Evolutionary conservation across 225 moss, liverwort and hornwort species (phyloP), one percentile per base, ranked within the genome.

Genomic region (Thuidium tamariscinum): DNA sequence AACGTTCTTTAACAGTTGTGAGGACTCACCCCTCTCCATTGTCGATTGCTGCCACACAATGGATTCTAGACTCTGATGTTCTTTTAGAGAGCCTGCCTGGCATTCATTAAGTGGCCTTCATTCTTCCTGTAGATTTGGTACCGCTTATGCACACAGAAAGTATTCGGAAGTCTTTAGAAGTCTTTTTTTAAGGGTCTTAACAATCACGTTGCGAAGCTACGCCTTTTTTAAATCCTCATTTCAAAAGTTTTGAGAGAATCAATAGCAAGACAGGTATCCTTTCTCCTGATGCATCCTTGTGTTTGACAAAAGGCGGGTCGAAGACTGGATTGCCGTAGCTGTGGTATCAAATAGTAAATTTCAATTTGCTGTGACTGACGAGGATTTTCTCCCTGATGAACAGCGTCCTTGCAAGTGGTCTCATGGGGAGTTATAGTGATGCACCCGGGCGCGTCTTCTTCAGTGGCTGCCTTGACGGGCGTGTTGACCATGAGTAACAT

Each of bases 391-490:
- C 46, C 55, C n/a, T 79, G 48, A 67, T 82, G 83, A 62, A 11
- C 95, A 97, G 97, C 92, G 41, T 86, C 93, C 72, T 89, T 97
- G 87, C 97, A 97, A 88, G 82, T 95, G 85, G 85, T 90, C 46
- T 91, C 95, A 7, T 97, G 97, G 97, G 95, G 97, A 77, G 95
- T 94, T 11, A 90, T 97, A 19, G 94, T 92, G 54, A 85, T 94
- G 85, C 93, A 93, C 49, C 95, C 95, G 2, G 92, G 89, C 32
- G 93, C 91, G 37, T 95, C 96, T 3, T 93, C 95, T 44, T 97
- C 96, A 34, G 91, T 93, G 51, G 74, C 89, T 13, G 88, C 90
- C 34, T 85, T 97, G 42, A 97, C 95, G 48, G 94, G 91, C 81
- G 89, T 95, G 61, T 87, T 97, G 26, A 95, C 97, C 16, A 69